Evolutionary conservation across 2,329 filamentous ascomycete species (phyloP), one percentile per base, ranked within the genome.

Genomic region (Talaromyces pinophilus): DNA sequence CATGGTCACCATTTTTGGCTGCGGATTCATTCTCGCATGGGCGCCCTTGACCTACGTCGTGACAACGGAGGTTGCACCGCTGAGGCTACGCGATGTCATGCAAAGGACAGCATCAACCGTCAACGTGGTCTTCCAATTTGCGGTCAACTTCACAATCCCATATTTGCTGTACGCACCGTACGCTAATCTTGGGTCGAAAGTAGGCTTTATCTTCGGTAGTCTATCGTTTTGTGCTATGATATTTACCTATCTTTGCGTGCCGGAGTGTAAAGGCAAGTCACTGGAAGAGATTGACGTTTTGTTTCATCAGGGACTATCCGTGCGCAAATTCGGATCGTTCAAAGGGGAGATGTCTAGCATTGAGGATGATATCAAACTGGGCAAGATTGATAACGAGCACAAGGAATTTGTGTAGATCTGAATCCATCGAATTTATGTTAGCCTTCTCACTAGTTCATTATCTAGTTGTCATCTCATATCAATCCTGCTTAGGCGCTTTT

Each of bases 11-110:
- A 38, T 38, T 4, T 38, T 38, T 13, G 35, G 35, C 63, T 44
- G 42, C 13, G 70, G 69, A 3, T 71, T 69, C 44, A 52, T 62
- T 15, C 35, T 68, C 0, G 68, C 67, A 4, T 71, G 71, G 70
- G 70, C 66, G 11, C 68, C 69, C 11, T 57, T 71, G 38, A 68
- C 69, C 10, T 71, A 71, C 25, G 69, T 46, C 42, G n/a, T 19
- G 17, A 19, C n/a, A 46, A 19, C 72, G 5, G 72, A 74, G 33
- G 25, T 72, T 2, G 68, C 71, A 3, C 59, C 66, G 6, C 57
- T 67, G 7, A 54, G 65, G 10, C 50, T 70, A 59, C 63, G 64
- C 4, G 70, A 69, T 42, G 35, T 38, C 35, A 38, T 38, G 35
- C 35, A 38, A 65, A 54, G 17, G 22, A 22, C 38, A 46, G 22